Evolutionary conservation across 2,329 filamentous ascomycete species (phyloP).

Genomic region (Trichophyton equinum): DNA sequence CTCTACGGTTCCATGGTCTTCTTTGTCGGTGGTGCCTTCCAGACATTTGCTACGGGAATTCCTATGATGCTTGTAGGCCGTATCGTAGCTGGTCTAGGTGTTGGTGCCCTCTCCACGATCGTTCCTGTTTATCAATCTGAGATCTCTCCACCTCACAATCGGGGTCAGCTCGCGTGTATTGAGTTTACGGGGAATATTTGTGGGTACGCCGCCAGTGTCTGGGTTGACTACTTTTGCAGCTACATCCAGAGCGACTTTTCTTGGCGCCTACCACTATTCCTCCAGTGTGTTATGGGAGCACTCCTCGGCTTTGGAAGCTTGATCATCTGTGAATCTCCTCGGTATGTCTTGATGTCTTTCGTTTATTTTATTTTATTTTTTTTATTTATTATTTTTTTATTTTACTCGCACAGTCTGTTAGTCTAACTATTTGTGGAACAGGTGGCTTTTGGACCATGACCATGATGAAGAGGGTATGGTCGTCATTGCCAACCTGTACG

Average conservation of each 20-base stretch:
- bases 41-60: slow-evolving; percentile 71
- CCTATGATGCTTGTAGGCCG: slow-evolving; percentile 76
- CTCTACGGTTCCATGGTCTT: slow-evolving; percentile 89
- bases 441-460: slow-evolving; percentile 95
- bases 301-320: slow-evolving; percentile 76
- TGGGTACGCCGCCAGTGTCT: slow-evolving; percentile 90
- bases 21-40: slow-evolving; percentile 67
- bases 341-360: slow-evolving; percentile 40
- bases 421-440: slow-evolving; percentile 28
- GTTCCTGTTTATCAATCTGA: slow-evolving; percentile 91
- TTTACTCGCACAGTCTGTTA: not conserved
- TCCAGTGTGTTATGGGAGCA: slow-evolving; percentile 91
- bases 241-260: slow-evolving; percentile 75
- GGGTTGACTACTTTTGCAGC: slow-evolving; percentile 96
- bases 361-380: not conserved
- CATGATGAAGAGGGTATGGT: slow-evolving; percentile 97
- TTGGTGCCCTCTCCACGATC: slow-evolving; percentile 81
- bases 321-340: slow-evolving; percentile 89
- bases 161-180: slow-evolving; percentile 90
- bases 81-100: slow-evolving; percentile 71
- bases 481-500: slow-evolving; percentile 94
- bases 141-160: slow-evolving; percentile 90
- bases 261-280: slow-evolving; percentile 77
- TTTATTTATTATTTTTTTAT: too few relatives aligned
- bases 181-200: slow-evolving; percentile 97